Percentiles rank a stretch among this genome's conserved stretches.
These are phyloP conservation scores for Fusarium nygamai DNA, from an alignment of 2,329 filamentous ascomycete genomes.

Conservation along the genomic window DNA sequence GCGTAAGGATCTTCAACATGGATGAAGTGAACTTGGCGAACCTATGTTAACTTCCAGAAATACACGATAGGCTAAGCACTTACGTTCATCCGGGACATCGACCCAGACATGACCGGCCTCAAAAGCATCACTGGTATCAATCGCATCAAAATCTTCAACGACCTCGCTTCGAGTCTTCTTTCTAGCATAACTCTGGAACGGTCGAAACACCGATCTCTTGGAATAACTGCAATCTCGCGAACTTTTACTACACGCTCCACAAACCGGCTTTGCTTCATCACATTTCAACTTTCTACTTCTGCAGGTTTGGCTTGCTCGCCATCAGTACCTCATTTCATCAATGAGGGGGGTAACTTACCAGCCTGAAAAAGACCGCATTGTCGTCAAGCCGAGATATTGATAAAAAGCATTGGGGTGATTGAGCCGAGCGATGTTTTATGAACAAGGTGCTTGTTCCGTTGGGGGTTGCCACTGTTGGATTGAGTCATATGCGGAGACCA, in stretches of 20 bases:
- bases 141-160: background rate
- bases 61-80: accelerated
- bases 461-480: background rate
- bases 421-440: background rate
- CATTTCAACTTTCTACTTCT: slow-evolving; percentile 43
- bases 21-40: slow-evolving; percentile 17
- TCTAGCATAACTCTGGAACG: background rate
- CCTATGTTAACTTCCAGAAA: accelerated
- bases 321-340: background rate
- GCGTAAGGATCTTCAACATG: slow-evolving; percentile 18
- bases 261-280: slow-evolving; percentile 36
- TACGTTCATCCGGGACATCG: slow-evolving; percentile 25
- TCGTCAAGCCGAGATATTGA: background rate
- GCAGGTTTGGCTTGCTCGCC: slow-evolving; percentile 29
- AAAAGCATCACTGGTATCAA: background rate
- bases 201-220: slow-evolving; percentile 31
- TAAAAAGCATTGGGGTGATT: background rate
- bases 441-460: background rate
- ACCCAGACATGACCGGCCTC: slow-evolving; percentile 29
- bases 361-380: slow-evolving; percentile 39
- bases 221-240: slow-evolving; percentile 26
- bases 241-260: slow-evolving; percentile 34
- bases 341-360: slow-evolving; percentile 10
- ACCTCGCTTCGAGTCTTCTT: background rate
- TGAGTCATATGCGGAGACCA: background rate